Base-by-base conservation (phyloP, 192 early-diverging fungal genomes). In the Entomortierella chlamydospora region DNA sequence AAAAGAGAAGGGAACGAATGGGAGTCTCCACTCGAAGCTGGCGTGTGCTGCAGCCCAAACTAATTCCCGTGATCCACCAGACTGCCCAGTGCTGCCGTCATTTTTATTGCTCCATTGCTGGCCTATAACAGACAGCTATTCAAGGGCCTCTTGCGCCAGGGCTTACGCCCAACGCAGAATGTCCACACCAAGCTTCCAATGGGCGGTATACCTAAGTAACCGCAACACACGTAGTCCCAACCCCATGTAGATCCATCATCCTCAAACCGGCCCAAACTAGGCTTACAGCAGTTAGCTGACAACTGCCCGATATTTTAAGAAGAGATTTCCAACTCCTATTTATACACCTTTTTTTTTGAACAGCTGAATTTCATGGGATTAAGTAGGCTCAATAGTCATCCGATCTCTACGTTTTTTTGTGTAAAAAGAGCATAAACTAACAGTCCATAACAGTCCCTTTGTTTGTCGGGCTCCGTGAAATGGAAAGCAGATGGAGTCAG, bases 191-290 rank as follows among this genome's bases (percentile, higher is more conserved):
- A 70, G 68, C 74, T 79, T 79, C 74, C 31, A 54, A 56, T 70
- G 68, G 74, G 68, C 74, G 74, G 61, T 79, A 79, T 69, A 69
- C 74, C 74, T 79, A 70, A 79, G 74, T 79, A 70, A 57, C 68
- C 68, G 15, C 68, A 55, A 23, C 29, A 64, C 59, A 61, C 74
- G 74, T 70, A 10, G 52, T 42, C 45, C 74, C 74, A 79, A 29
- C 68, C 68, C 29, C 61, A 50, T 50, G 43, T 43, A 45, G 55
- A 79, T 79, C 26, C 74, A 79, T 65, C 74, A 79, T 79, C 74
- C 74, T 51, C 41, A 51, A 70, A 79, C 29, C 74, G 74, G 67
- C 33, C 74, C 72, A 73, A 73, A 70, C 67, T 65, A 54, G 74
- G 33, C 67, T 79, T 41, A 79, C 68, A 79, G 61, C 49, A 62